phyloP scores from a whole-genome alignment of 768 basidiomycete genomes.

The Kwoniella newhampshirensis region DNA sequence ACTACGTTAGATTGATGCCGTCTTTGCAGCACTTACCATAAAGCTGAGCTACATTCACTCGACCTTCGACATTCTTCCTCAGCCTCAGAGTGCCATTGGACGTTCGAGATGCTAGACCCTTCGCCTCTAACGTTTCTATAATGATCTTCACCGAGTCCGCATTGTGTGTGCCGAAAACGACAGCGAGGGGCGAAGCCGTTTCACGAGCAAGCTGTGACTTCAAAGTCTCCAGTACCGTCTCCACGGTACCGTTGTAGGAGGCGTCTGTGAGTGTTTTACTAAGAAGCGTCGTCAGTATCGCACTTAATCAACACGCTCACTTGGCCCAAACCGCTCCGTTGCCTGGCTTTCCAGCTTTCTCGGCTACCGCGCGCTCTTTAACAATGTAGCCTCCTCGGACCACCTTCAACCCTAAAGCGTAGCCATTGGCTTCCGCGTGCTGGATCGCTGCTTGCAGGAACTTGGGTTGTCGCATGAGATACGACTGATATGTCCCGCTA shows the following conservation, averaged over 20 bases:
- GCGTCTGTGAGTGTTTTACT: conserved; percentile 60
- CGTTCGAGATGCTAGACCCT: conserved; percentile 1
- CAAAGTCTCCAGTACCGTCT: conserved; percentile 61
- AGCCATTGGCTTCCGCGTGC: conserved; percentile 65
- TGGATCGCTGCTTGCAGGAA: conserved; percentile 65
- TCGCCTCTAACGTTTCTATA: background rate
- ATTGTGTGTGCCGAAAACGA: conserved; percentile 84
- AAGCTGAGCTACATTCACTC: conserved; percentile 5
- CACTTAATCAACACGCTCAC: conserved; percentile 8
- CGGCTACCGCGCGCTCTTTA: conserved; percentile 57
- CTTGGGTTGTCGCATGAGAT: conserved; percentile 68
- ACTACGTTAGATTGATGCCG: background rate
- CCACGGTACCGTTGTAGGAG: conserved; percentile 66
- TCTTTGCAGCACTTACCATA: conserved; percentile 7
- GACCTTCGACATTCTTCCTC: background rate
- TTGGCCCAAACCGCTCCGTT: conserved; percentile 27
- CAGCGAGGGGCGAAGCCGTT: conserved; percentile 56
- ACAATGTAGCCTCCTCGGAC: conserved; percentile 87
- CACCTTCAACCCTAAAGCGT: conserved; percentile 79
- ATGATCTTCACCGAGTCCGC: conserved; percentile 26
- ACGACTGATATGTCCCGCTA: conserved; percentile 83
- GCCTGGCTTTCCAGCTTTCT: conserved; percentile 22
- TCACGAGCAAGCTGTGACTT: conserved; percentile 53
- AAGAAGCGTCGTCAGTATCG: background rate
- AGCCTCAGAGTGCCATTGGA: background rate